Evolutionary conservation across 108 stramenopile species (phyloP), one percentile per base, ranked within the genome.

Genomic region (Cylindrotheca fusiformis): DNA sequence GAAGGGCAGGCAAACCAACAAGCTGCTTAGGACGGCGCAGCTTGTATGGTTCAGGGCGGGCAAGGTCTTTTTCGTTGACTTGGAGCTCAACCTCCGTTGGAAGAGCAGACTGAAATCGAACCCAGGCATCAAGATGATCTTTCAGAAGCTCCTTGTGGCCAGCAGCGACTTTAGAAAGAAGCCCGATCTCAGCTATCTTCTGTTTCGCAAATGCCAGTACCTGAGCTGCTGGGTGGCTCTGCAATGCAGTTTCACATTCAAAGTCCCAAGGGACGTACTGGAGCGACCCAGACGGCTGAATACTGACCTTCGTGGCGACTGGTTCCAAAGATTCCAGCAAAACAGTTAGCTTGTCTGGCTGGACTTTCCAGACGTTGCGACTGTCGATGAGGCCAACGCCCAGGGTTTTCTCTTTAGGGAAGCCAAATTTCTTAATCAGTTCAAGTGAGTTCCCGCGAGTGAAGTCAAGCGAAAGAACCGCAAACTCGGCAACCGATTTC

Each of bases 311-410:
- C 22, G 36, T 21, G 29, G 45, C 70, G 5, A 61, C 45, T 26
- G 25, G 5, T 20, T 50, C 48, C 22, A 69, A 51, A 18, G 5
- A 20, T 32, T 61, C 30, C 32, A 58, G 51, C 19, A 75, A 1
- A 1, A 32, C 32, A 19, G 10, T 12, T 24, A 78, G 41, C 8
- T 50, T 55, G 0, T 22, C 52, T 0, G 77, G 81, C 14, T 81
- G 32, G 20, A 72, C 28, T 33, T 66, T 72, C 85, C 85, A 86
- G 30, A 79, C 71, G 58, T 60, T 80, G 3, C 85, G 81, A 3
- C 61, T 65, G 50, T 86, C 79, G 33, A 86, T 63, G 12, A 86
- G 36, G 6, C 85, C 85, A 10, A 67, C 79, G 20, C 81, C 81
- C 3, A 83, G 74, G 10, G 41, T 58, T 65, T 81, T 84, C 49